A percentile compares a stretch with the other conserved stretches of the same genome.
Evolutionary conservation across 805 yeast species (phyloP).

Genomic region (Lachancea lanzarotensis): DNA sequence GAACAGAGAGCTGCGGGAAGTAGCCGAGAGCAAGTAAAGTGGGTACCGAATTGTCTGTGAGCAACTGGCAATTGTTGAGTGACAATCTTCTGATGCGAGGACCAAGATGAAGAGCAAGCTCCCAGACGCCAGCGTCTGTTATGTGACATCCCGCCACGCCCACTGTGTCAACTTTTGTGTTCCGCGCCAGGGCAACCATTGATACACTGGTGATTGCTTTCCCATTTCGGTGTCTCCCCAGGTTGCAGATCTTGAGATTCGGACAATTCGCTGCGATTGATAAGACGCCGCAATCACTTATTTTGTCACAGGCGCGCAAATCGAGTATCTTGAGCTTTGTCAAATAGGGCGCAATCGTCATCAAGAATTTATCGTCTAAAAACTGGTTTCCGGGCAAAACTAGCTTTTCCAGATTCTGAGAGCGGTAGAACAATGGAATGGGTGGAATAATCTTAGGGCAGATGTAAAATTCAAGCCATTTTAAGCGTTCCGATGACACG

Average conservation of each 20-base stretch:
- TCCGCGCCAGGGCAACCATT: conserved; percentile 48
- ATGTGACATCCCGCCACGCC: conserved; percentile 87
- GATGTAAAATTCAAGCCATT: conserved; percentile 74
- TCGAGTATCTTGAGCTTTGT: conserved; percentile 62
- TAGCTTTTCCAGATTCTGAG: conserved; percentile 33
- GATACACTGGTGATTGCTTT: conserved; percentile 65
- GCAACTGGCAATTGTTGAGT: conserved; percentile 58
- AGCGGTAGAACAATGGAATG: conserved; percentile 37
- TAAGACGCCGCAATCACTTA: conserved; percentile 70
- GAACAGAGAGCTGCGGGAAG: conserved; percentile 56
- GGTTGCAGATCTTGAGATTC: conserved; percentile 52
- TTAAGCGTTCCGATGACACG: conserved; percentile 43
- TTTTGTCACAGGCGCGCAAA: conserved; percentile 73
- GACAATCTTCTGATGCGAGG: conserved; percentile 56
- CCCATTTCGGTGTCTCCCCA: conserved; percentile 72
- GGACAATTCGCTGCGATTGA: conserved; percentile 58
- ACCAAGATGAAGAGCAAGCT: conserved; percentile 53
- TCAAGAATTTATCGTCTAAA: conserved; percentile 55
- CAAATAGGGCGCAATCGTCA: conserved; percentile 45
- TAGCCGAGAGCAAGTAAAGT: conserved; percentile 37
- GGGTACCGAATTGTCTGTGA: conserved; percentile 57
- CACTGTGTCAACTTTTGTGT: conserved; percentile 57
- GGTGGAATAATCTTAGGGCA: conserved; percentile 69
- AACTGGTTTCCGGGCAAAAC: conserved; percentile 65
- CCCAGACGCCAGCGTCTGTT: conserved; percentile 76